Evolutionary conservation across 2,329 filamentous ascomycete genomes (phyloP), one percentile per base, ranked within the genome.

Genomic region (Amauroascus niger): DNA sequence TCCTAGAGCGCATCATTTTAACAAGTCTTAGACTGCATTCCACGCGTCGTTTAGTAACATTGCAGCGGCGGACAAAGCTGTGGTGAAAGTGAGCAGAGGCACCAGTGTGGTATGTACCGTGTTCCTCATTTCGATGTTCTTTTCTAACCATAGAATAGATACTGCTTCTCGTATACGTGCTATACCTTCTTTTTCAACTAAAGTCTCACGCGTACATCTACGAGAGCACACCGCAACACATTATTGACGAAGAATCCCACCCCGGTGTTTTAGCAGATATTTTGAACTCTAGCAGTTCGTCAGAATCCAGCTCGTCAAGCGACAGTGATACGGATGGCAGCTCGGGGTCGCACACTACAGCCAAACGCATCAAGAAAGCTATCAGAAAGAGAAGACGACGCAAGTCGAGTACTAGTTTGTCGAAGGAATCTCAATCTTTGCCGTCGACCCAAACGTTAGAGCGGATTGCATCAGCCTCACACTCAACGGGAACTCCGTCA

Each of bases 141-240:
- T 1, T 26, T 20, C 51, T 56, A 43, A 54, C 13, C 11, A 4
- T 7, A 35, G 20, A 41, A 35, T 43, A 48, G 57, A 89, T 96
- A 57, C 78, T 96, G 2, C 78, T 97, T 1, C 67, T 94, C 43
- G 85, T 94, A 7, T 97, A 96, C 67, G 82, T 71, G 48, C 85
- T 81, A 54, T 96, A 94, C 64, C 81, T 97, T 1, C 78, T 87
- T 69, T 96, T 96, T 76, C 91, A 96, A 69, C 82, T 97, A 55
- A 87, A 88, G 67, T 90, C 90, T 0, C 90, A 96, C 68, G 77
- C 79, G 24, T 74, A 75, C 6, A 83, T 95, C 66, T 96, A 95
- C 75, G 87, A 86, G 69, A 93, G 88, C 60, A 95, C 87, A 4
- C 90, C 90, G 8, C 89, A 95, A 71, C 84, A 90, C 62, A 86